Evolutionary conservation across 2,329 filamentous ascomycete species (phyloP), one percentile per base, ranked within the genome.

Genomic region (Ophiosphaerella narmari): DNA sequence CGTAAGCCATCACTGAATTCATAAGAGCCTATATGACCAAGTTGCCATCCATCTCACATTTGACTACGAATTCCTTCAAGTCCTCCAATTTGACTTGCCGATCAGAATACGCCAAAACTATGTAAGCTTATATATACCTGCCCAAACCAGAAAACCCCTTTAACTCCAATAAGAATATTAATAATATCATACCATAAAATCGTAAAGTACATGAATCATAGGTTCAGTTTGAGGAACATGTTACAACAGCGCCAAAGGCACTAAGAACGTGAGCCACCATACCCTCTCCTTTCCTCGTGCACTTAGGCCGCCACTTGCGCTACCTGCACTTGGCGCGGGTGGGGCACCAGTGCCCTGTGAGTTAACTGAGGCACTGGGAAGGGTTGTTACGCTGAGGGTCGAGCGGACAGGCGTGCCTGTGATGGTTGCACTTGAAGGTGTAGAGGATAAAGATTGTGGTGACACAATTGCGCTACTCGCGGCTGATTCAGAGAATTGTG

Each of bases 211-310:
- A 42, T 38, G 24, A 43, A 48, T 29, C 5, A 35, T n/a, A 35
- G 14, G 13, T 18, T 11, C 5, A 14, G 16, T 14, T 41, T 38
- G n/a, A 26, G 2, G 41, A 29, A n/a, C 31, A 13, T 32, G n/a
- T 48, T 16, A 65, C n/a, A 55, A 8, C 14, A 46, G 29, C 2
- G 62, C 32, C 1, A 61, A 23, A 18, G 60, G 58, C 7, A 63
- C 24, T 5, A 70, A 38, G 38, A 70, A 67, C 1, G 59, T 46
- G 7, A 70, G 35, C 68, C 68, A 71, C 67, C 68, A 71, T 0
- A 70, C 67, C 39, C 43, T 54, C 43, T 70, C 66, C 18, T 63
- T 65, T 1, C 43, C 48, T 24, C 41, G 49, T 1, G 41, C 21
- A 14, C 43, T 44, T 9, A 58, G 5, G 7, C 39, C 34, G 5